Conservation (phyloP, 495 filamentous ascomycete genomes). For the Hypomontagnella monticulosa region DNA sequence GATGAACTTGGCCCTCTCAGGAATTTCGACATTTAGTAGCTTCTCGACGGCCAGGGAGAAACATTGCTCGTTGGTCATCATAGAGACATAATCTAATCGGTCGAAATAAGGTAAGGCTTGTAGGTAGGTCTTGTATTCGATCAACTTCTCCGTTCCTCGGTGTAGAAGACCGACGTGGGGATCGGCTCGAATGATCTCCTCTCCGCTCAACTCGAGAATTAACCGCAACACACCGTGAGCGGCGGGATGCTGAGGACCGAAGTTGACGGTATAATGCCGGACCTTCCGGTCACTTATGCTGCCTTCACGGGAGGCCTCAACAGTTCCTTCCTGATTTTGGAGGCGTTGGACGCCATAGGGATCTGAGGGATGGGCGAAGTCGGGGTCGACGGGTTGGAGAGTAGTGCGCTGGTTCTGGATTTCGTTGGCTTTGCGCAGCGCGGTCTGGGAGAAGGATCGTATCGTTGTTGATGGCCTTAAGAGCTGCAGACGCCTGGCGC, state of each 20-base stretch:
- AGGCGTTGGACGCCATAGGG: slow-evolving; percentile 60
- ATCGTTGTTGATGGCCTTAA: slow-evolving; percentile 37
- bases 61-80: slow-evolving; percentile 99
- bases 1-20: slow-evolving; percentile 95
- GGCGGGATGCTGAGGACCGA: slow-evolving; percentile 98
- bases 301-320: slow-evolving; percentile 59
- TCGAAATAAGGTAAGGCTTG: slow-evolving; percentile 99
- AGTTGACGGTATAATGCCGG: slow-evolving; percentile 99
- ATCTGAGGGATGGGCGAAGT: slow-evolving; percentile 63
- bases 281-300: slow-evolving; percentile 80
- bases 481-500: slow-evolving; percentile 64
- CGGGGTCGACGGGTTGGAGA: slow-evolving; percentile 71
- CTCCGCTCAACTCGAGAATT: slow-evolving; percentile 97
- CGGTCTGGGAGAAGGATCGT: slow-evolving; percentile 75
- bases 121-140: slow-evolving; percentile 99
- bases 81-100: slow-evolving; percentile 97
- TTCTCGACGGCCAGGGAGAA: slow-evolving; percentile 96
- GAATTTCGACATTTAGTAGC: slow-evolving; percentile 96
- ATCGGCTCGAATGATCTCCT: slow-evolving; percentile 95
- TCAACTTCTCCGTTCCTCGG: slow-evolving; percentile 98
- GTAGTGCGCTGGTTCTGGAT: slow-evolving; percentile 65
- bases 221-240: slow-evolving; percentile 97
- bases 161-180: slow-evolving; percentile 97
- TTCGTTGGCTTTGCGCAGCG: slow-evolving; percentile 69
- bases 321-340: slow-evolving; percentile 50